Evolutionary conservation across 1,284 basidiomycete species (phyloP).

Genomic region (Ceratobasidium sp.): DNA sequence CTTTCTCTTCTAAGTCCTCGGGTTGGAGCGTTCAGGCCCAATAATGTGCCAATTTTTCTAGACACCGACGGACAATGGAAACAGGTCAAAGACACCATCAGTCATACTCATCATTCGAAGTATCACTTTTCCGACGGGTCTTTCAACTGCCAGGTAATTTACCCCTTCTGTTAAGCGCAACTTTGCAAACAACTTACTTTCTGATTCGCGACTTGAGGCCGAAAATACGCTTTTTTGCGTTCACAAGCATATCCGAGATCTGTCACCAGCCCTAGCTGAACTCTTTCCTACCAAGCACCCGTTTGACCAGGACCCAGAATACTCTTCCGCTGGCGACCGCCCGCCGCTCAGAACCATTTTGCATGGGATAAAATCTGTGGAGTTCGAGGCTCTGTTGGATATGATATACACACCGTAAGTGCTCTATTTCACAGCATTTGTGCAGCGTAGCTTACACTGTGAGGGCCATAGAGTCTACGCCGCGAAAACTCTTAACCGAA

Average conservation of each 20-base stretch:
- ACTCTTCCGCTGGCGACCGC: neutral
- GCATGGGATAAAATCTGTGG: neutral
- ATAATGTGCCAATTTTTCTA: no score
- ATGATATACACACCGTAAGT: conserved; percentile 4
- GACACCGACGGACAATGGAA: no score
- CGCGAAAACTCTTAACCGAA: neutral
- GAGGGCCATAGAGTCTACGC: neutral
- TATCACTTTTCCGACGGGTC: no score
- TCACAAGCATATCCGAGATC: neutral
- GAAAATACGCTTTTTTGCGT: neutral
- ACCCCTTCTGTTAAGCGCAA: no score
- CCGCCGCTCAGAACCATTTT: neutral
- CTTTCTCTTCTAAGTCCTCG: no score
- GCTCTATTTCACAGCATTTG: neutral
- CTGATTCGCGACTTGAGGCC: no score
- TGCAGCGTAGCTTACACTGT: neutral
- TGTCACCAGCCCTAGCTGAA: neutral
- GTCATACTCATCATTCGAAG: no score
- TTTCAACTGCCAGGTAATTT: no score
- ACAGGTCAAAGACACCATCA: no score
- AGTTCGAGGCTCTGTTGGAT: conserved; percentile 4
- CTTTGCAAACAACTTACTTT: no score
- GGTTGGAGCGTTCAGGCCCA: no score
- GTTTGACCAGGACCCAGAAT: neutral
- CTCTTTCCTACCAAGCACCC: neutral